Evolutionary conservation across 148 eudicot species (phyloP).

Genomic region (Chenopodium album): DNA sequence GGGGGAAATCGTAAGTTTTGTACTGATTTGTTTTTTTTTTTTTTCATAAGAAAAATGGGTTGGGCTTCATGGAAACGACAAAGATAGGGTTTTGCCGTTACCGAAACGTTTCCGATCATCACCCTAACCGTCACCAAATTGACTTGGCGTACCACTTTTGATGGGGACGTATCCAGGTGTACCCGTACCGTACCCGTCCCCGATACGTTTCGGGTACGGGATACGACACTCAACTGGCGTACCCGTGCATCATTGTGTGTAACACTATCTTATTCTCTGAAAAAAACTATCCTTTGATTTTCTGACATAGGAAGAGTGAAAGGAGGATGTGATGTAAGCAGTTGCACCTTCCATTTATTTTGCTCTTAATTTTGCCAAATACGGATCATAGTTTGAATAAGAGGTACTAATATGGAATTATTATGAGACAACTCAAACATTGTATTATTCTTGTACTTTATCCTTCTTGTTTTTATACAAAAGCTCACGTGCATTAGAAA

Average conservation of each 20-base stretch:
- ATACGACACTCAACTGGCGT: too few relatives aligned
- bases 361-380: not conserved
- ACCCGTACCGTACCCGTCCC: too few relatives aligned
- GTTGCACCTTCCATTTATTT: not conserved
- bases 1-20: too few relatives aligned
- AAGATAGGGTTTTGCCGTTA: too few relatives aligned
- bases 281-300: not conserved
- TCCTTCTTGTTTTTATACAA: not conserved
- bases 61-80: too few relatives aligned
- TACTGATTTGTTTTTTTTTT: too few relatives aligned
- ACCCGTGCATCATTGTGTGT: not conserved
- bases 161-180: too few relatives aligned
- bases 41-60: too few relatives aligned
- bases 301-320: not conserved
- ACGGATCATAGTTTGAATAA: not conserved
- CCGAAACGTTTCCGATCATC: too few relatives aligned
- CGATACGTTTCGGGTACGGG: too few relatives aligned
- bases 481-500: not conserved
- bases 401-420: not conserved
- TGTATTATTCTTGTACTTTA: not conserved
- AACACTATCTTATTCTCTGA: not conserved
- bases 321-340: not conserved
- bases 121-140: too few relatives aligned
- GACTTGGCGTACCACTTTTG: too few relatives aligned
- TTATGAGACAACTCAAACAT: not conserved